Base-by-base conservation (phyloP, 495 filamentous ascomycete species). In the Eremomyces bilateralis region DNA sequence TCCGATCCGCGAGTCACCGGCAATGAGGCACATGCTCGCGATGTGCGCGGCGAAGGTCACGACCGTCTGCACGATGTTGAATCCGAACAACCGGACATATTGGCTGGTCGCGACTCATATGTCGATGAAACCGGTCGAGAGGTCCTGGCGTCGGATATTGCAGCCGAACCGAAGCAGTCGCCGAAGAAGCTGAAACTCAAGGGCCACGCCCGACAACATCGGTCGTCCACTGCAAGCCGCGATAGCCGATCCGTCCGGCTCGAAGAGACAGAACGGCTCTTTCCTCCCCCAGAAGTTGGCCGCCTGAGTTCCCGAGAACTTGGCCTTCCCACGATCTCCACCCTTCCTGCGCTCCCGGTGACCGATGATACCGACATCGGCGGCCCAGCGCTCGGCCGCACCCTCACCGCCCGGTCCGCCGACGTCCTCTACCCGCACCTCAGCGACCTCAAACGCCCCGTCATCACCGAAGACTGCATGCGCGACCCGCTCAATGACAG, bases 281-380 rank as follows among this genome's bases (percentile, higher is more conserved):
- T 71, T 13, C 65, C 65, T 12, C 68, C 73, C 1, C 52, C 60
- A 30, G 63, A 59, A 4, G 49, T 66, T 13, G 50, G 57, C 17
- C 52, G 64, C 16, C 53, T 60, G 34, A 65, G 63, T 21, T 68
- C 69, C 4, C 47, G 54, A 6, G 54, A 61, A 34, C 51, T 71
- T n/a, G 71, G 70, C 3, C 55, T 77, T 1, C 53, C 67, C 6
- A 57, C 63, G 17, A 55, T 68, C n/a, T 72, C 69, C 29, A 70
- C 74, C 41, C 59, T 80, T 12, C 73, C 79, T 11, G 53, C 67
- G 6, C 53, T 82, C 3, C 73, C 78, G 0, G 44, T 63, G 0
- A 61, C 61, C 12, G 78, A 80, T 42, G 84, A 92, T 42, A 75
- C 71, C 2, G 85, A 91, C 49, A 80, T 76, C 46, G 77, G 73